phyloP scores from a whole-genome alignment of 129 eudicot species.

The Flaveria brownii region DNA sequence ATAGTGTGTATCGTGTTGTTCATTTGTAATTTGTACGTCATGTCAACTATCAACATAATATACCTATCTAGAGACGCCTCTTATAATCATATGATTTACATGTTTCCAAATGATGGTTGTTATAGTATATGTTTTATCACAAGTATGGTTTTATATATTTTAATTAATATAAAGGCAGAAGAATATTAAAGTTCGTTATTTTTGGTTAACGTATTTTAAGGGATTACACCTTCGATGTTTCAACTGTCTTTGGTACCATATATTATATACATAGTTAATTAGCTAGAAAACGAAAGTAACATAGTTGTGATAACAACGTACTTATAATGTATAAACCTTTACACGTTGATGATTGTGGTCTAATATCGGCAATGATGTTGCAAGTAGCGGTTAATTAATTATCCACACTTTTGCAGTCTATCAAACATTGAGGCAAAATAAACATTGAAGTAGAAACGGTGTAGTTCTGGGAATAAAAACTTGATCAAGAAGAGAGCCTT shows the following conservation, averaged over 20 bases:
- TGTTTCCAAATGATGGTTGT: neutral
- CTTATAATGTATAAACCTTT: neutral
- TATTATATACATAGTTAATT: too few relatives aligned
- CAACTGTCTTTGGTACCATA: too few relatives aligned
- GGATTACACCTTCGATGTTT: neutral
- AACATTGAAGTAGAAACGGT: slow-evolving; percentile 18
- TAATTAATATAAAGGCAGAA: too few relatives aligned
- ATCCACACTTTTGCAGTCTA: neutral
- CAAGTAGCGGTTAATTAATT: too few relatives aligned
- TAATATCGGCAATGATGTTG: neutral
- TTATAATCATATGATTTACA: neutral
- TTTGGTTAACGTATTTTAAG: too few relatives aligned
- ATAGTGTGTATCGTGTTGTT: neutral
- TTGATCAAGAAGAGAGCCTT: slow-evolving; percentile 32
- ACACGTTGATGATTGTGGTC: neutral
- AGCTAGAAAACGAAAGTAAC: neutral
- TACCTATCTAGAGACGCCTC: neutral
- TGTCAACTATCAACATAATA: neutral
- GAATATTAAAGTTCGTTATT: neutral
- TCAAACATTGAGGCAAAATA: neutral
- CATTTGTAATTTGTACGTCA: too few relatives aligned
- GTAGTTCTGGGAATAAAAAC: slow-evolving; percentile 34
- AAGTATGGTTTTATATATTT: too few relatives aligned
- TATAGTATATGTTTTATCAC: too few relatives aligned
- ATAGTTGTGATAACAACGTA: neutral